These are phyloP conservation scores for Quercus mongolica DNA, from an alignment of 306 rosid genomes.

Conservation along the genomic window DNA sequence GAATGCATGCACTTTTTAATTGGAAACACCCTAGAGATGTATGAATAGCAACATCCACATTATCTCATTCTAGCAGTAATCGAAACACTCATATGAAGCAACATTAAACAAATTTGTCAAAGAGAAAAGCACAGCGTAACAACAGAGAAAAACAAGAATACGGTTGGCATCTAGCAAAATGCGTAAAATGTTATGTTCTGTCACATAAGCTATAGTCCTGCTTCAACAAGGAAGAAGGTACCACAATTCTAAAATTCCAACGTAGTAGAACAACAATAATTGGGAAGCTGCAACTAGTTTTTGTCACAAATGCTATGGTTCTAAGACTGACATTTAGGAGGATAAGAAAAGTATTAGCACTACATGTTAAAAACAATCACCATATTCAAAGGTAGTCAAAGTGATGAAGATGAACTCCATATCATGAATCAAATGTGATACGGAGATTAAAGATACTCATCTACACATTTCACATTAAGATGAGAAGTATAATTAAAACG, in stretches of 20 bases:
- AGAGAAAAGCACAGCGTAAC: neutral
- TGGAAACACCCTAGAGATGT: neutral
- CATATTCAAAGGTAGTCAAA: neutral
- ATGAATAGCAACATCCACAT: neutral
- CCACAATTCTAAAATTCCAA: neutral
- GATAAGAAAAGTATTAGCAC: neutral
- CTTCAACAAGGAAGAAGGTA: neutral
- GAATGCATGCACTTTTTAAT: neutral
- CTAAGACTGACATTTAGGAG: neutral
- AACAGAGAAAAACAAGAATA: neutral
- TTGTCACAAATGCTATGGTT: neutral
- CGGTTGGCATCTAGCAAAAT: neutral
- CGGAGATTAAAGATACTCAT: neutral
- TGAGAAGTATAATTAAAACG: neutral
- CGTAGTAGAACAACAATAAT: neutral
- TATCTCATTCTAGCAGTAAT: neutral
- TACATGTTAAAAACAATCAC: neutral
- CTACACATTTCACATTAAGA: neutral
- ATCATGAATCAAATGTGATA: neutral
- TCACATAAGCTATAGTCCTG: neutral
- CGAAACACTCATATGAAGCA: neutral
- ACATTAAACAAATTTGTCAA: neutral
- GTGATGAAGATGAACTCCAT: neutral
- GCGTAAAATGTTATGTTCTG: too few relatives aligned
- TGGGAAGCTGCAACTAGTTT: neutral